Evolutionary conservation across 73 alveolate genomes (phyloP).

Genomic region (Tetrahymena borealis): DNA sequence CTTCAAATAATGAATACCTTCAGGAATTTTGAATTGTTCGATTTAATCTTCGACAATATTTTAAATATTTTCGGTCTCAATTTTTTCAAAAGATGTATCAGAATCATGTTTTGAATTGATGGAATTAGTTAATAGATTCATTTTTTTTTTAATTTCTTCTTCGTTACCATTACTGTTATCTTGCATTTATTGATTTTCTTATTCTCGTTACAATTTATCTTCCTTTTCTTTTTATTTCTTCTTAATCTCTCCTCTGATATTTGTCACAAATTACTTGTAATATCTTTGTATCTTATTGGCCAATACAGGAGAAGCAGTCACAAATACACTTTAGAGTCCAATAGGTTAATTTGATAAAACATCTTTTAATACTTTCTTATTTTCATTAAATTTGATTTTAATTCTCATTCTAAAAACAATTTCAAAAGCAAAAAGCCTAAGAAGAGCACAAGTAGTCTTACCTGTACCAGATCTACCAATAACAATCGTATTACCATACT

Average conservation of each 20-base stretch:
- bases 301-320: slow-evolving; percentile 68
- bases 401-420: slow-evolving; percentile 21
- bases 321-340: slow-evolving; percentile 38
- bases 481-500: slow-evolving; percentile 41
- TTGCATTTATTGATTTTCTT: not conserved
- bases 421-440: slow-evolving; percentile 52
- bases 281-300: slow-evolving; percentile 66
- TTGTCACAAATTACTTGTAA: slow-evolving; percentile 35
- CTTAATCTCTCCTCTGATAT: not conserved
- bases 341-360: not conserved
- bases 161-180: not conserved
- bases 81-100: not conserved
- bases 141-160: slow-evolving; percentile 3
- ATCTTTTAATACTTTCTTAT: not conserved
- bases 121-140: not conserved
- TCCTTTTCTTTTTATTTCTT: slow-evolving; percentile 18
- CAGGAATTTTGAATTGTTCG: not conserved
- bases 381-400: not conserved
- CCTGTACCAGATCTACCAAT: slow-evolving; percentile 82
- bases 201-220: not conserved
- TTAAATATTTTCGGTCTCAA: not conserved
- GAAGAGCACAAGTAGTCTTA: slow-evolving; percentile 62
- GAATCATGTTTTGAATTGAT: not conserved
- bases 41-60: not conserved
- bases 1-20: not conserved